phyloP scores from a whole-genome alignment of 2,329 filamentous ascomycete species.

The Ophidiomyces ophidiicola region DNA sequence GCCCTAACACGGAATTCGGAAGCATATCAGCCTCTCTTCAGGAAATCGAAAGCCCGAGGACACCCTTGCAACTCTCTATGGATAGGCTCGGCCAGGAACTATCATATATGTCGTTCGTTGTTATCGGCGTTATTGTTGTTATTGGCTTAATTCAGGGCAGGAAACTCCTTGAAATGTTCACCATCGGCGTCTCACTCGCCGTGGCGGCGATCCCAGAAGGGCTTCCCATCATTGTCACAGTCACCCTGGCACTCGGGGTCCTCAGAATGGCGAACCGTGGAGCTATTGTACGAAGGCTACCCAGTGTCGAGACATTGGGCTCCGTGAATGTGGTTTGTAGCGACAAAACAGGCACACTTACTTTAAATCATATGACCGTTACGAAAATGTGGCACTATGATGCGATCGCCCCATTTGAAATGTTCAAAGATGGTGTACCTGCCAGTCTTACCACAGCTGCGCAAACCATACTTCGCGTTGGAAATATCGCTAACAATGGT shows the following conservation, averaged over 20 bases:
- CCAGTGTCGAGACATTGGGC: conserved; percentile 91
- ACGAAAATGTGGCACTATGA: conserved; percentile 96
- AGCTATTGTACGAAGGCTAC: conserved; percentile 88
- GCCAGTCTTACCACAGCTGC: conserved; percentile 58
- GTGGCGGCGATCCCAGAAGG: conserved; percentile 95
- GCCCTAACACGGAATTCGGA: conserved; percentile 85
- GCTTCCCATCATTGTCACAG: conserved; percentile 93
- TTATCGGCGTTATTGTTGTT: conserved; percentile 85
- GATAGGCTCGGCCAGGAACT: conserved; percentile 91
- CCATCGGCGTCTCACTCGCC: conserved; percentile 89
- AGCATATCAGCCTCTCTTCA: conserved; percentile 90
- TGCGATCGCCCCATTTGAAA: conserved; percentile 44
- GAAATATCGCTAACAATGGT: conserved; percentile 93
- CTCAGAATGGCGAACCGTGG: conserved; percentile 91
- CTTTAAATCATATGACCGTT: conserved; percentile 96
- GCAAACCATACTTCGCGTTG: conserved; percentile 71
- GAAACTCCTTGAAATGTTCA: conserved; percentile 84
- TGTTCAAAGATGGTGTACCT: conserved; percentile 42
- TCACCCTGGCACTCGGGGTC: conserved; percentile 87
- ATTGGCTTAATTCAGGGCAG: conserved; percentile 86
- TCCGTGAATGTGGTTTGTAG: conserved; percentile 99
- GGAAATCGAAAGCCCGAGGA: conserved; percentile 88
- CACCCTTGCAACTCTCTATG: conserved; percentile 90
- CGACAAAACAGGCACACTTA: conserved; percentile 94
- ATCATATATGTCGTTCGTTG: conserved; percentile 89